A percentile compares a stretch with the other conserved stretches of the same genome.
phyloP scores from a whole-genome alignment of 2,329 filamentous ascomycete genomes.

The Pseudocercospora fijiensis region DNA sequence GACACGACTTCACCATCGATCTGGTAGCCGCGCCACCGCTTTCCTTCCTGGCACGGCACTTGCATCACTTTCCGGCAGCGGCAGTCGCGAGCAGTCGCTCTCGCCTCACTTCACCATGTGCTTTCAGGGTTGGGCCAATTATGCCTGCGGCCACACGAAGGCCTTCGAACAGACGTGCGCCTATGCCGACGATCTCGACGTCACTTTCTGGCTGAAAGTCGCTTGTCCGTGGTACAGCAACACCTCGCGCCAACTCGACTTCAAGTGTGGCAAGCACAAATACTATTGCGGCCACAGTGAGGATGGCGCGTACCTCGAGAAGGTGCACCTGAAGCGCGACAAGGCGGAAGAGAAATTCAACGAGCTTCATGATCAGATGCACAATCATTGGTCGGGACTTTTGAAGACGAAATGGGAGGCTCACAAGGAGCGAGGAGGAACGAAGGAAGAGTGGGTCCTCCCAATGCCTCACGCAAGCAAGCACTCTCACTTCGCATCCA shows the following conservation, averaged over 20 bases:
- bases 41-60: neutral
- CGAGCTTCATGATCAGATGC: neutral
- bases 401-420: neutral
- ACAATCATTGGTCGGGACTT: neutral
- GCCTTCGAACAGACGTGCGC: slow-evolving; percentile 20
- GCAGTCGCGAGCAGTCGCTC: neutral
- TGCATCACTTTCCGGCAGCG: neutral
- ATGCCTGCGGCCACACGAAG: slow-evolving; percentile 30
- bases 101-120: slow-evolving; percentile 28
- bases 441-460: neutral
- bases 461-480: neutral
- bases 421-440: neutral
- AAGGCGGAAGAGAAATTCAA: neutral
- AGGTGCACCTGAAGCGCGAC: slow-evolving; percentile 9
- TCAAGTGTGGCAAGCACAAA: slow-evolving; percentile 19
- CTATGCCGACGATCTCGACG: slow-evolving; percentile 19
- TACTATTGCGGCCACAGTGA: slow-evolving; percentile 23
- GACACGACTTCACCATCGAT: neutral
- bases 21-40: neutral
- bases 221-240: slow-evolving; percentile 23
- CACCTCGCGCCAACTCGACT: neutral
- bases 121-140: slow-evolving; percentile 26
- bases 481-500: neutral
- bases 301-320: slow-evolving; percentile 19
- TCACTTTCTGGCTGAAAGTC: slow-evolving; percentile 23